A percentile compares a stretch with the other conserved stretches of the same genome.
These are phyloP conservation scores for Solanum hybrid DNA, from an alignment of 305 asterid genomes.

Conservation along the genomic window DNA sequence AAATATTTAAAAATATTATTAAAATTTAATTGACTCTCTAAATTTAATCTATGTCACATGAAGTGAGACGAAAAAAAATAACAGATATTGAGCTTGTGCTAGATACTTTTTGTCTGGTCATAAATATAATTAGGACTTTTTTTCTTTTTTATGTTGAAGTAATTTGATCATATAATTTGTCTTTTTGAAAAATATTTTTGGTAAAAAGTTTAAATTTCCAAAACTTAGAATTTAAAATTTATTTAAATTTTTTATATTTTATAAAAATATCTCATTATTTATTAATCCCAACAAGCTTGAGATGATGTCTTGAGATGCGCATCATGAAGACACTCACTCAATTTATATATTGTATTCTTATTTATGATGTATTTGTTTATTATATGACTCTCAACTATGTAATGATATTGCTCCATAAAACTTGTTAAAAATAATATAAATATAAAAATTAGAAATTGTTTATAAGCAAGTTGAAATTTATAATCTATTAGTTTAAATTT, in stretches of 20 bases:
- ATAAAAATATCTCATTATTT: too few relatives aligned
- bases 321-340: neutral
- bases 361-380: neutral
- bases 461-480: neutral
- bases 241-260: too few relatives aligned
- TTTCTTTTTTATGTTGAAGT: too few relatives aligned
- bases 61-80: neutral
- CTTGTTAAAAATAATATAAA: too few relatives aligned
- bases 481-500: neutral
- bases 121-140: neutral
- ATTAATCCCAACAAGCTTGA: too few relatives aligned
- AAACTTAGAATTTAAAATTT: too few relatives aligned
- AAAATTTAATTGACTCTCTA: neutral
- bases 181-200: neutral
- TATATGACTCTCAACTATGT: too few relatives aligned
- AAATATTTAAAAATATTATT: too few relatives aligned
- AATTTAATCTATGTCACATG: neutral
- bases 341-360: neutral
- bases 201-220: neutral
- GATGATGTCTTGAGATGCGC: too few relatives aligned
- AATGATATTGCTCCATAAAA: too few relatives aligned
- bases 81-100: neutral
- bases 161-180: neutral
- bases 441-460: too few relatives aligned
- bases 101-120: neutral